Evolutionary conservation across 352 stramenopile genomes (phyloP), one percentile per base, ranked within the genome.

Genomic region (Thraustotheca clavata): DNA sequence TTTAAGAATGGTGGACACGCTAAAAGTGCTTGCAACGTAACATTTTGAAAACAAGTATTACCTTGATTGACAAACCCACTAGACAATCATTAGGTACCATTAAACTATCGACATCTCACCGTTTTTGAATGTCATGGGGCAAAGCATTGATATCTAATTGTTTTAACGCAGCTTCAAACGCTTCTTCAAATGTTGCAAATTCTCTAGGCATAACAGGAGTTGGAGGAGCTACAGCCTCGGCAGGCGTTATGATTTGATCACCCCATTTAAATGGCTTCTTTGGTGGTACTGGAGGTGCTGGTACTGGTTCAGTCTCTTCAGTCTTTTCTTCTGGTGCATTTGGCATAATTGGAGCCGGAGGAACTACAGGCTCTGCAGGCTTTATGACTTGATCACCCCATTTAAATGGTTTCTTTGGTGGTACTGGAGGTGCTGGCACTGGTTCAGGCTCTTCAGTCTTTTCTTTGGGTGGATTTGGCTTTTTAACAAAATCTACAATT

Each of bases 11-110:
- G 84, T 20, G 81, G 73, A 60, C 84, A 93, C 16, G 80, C 74
- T 24, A 93, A 68, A 16, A 93, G 69, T 8, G 81, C 90, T 74
- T 93, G 84, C 71, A 93, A 74, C 50, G 90, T 93, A 12, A 88
- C 84, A 60, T 93, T 93, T 73, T 93, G 84, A 70, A 93, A 93
- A 71, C 84, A 93, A 55, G 84, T 93, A 59, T 93, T 93, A 69
- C 84, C 84, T 59, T 93, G 84, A 60, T 93, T 93, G 68, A 91
- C 67, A 12, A 93, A 71, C 0, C 84, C 84, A 61, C 79, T 89
- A 36, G 18, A 43, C 5, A 4, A 11, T 14, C 14, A 18, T 0
- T 14, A 7, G 31, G 22, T 26, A 40, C 43, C 14, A 40, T 60
- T 31, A 3, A 20, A 46, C 32, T 14, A 18, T 43, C 11, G 11